Conservation (phyloP, 1,139 yeast species). For the Debaryomyces singareniensis region DNA sequence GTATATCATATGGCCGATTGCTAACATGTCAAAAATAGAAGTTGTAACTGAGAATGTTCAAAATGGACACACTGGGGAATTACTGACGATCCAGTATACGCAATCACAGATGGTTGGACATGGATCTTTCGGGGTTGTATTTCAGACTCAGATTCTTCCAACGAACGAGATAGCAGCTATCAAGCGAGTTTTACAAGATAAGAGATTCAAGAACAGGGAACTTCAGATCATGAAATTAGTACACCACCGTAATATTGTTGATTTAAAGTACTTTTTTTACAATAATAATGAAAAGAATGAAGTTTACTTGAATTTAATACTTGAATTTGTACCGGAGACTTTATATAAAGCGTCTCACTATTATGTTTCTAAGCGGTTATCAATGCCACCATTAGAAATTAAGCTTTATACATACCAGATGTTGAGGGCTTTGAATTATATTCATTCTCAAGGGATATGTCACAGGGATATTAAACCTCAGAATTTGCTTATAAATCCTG, state of each 20-base stretch:
- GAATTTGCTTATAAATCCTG: conserved; percentile 82
- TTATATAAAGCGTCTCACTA: conserved; percentile 81
- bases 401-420: conserved; percentile 88
- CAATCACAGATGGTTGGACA: conserved; percentile 89
- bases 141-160: conserved; percentile 75
- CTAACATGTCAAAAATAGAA: conserved; percentile 49
- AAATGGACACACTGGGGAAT: conserved; percentile 68
- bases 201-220: conserved; percentile 93
- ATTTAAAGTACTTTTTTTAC: conserved; percentile 82
- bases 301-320: conserved; percentile 76
- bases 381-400: conserved; percentile 87
- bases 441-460: conserved; percentile 88
- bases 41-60: conserved; percentile 65
- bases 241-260: conserved; percentile 82
- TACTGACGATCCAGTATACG: conserved; percentile 56
- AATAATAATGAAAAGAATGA: conserved; percentile 76
- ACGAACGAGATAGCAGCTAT: conserved; percentile 81
- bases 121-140: conserved; percentile 96
- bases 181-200: conserved; percentile 90
- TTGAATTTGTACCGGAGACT: conserved; percentile 93
- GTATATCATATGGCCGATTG: too few species aligned
- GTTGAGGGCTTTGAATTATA: conserved; percentile 84
- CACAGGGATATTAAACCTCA: conserved; percentile 98
- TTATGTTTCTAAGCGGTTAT: conserved; percentile 68
- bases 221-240: conserved; percentile 91